Evolutionary conservation across 1,139 yeast genomes (phyloP).

Genomic region (Kodamaea alishanica): DNA sequence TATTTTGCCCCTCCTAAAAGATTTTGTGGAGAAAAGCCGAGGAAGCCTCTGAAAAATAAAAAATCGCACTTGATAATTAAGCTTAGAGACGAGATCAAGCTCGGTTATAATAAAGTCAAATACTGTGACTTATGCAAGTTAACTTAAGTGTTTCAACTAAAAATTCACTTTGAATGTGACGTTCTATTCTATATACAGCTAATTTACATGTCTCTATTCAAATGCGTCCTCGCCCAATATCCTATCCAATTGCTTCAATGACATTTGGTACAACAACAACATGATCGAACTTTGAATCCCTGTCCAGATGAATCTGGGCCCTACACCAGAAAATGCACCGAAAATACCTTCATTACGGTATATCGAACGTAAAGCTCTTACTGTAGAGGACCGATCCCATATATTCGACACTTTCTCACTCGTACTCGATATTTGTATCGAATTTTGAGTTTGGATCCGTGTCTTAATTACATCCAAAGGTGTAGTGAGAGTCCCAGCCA

Average conservation of each 20-base stretch:
- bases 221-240: conserved; percentile 5
- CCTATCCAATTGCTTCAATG: conserved; percentile 40
- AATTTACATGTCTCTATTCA: background rate
- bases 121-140: too few species aligned
- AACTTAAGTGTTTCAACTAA: too few species aligned
- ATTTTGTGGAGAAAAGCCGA: background rate
- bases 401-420: background rate
- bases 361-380: conserved; percentile 61
- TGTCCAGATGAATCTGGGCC: conserved; percentile 96
- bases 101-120: too few species aligned
- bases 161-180: too few species aligned
- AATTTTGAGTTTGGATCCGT: conserved; percentile 67
- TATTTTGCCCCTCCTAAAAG: background rate
- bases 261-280: conserved; percentile 78
- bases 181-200: background rate
- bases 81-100: too few species aligned
- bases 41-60: too few species aligned
- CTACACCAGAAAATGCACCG: conserved; percentile 90
- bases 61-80: too few species aligned
- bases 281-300: conserved; percentile 92
- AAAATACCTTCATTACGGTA: conserved; percentile 70
- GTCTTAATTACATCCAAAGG: conserved; percentile 94
- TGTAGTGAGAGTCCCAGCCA: conserved; percentile 81
- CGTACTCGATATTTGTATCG: background rate
- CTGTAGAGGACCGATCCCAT: conserved; percentile 51